Conservation (phyloP, 1,284 basidiomycete genomes). For the Somion occarium region DNA sequence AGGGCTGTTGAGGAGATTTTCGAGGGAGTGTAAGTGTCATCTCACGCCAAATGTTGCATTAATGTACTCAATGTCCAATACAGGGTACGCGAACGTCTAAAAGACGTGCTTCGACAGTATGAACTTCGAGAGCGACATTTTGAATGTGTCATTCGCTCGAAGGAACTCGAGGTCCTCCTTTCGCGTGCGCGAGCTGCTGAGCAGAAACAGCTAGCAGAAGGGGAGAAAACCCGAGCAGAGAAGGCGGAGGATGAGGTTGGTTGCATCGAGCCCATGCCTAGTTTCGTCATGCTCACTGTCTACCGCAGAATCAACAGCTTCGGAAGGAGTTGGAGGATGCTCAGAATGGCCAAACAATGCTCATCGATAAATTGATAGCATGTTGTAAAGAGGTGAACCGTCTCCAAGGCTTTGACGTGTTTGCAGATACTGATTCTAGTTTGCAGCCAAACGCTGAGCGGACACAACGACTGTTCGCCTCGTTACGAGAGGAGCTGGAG, state of each 20-base stretch:
- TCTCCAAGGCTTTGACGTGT: conserved; percentile 4
- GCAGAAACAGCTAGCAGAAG: conserved; percentile 73
- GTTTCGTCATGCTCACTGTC: conserved; percentile 10
- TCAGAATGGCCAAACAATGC: conserved; percentile 66
- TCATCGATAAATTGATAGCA: conserved; percentile 74
- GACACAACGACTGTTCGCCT: conserved; percentile 71
- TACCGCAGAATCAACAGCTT: conserved; percentile 51
- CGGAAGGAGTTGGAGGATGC: conserved; percentile 70
- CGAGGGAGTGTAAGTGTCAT: conserved; percentile 62
- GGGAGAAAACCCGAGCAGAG: conserved; percentile 62
- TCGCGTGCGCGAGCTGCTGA: conserved; percentile 80
- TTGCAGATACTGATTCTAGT: conserved; percentile 3
- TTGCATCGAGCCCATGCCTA: conserved; percentile 16
- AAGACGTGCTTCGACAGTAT: conserved; percentile 78
- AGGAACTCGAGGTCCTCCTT: conserved; percentile 79
- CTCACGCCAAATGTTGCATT: not conserved
- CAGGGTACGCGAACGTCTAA: conserved; percentile 77
- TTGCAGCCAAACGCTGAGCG: conserved; percentile 72
- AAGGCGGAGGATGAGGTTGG: conserved; percentile 68
- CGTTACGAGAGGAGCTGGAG: conserved; percentile 76
- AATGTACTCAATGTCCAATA: not conserved
- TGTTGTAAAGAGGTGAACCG: conserved; percentile 76
- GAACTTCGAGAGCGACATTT: conserved; percentile 84
- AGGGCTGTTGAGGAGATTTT: conserved; percentile 75
- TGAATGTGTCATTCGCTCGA: conserved; percentile 82